Base-by-base conservation (phyloP, 371 early-diverging fungal species). In the Rhizomucor pusillus region DNA sequence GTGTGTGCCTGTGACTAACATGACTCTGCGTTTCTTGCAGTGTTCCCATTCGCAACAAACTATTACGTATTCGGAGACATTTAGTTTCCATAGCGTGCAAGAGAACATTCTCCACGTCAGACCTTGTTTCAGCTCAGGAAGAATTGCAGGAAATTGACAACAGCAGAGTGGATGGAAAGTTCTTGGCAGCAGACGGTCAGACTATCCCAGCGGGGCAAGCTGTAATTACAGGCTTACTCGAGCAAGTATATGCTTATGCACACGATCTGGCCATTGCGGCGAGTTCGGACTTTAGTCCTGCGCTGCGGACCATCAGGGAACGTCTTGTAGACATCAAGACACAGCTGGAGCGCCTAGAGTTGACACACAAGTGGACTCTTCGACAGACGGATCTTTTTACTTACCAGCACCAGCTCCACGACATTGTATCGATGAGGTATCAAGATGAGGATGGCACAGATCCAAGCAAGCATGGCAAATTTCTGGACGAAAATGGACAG, bases 371-470 rank as follows among this genome's bases (percentile, higher is more conserved):
- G 53, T 93, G 93, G 93, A 87, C 88, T 4, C 50, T 89, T 51
- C 83, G 90, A n/a, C 88, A 90, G 62, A 87, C 89, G 1, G 92
- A 92, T 65, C 56, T 94, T 44, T 88, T 89, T 71, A 86, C 85
- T 52, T 87, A 90, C 60, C 90, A 92, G 60, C 84, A 85, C 46
- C 90, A 89, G 56, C 65, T 91, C 47, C 81, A 77, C 46, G 88
- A 90, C 45, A 87, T 91, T 56, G 82, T 87, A 14, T 64, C 71
- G 1, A 67, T 86, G 75, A 75, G 84, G 19, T 71, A 67, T 47
- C 65, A 78, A 34, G 56, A 56, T 11, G 44, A 47, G 7, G 56
- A 67, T 47, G 59, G 57, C 12, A n/a, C n/a, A n/a, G 73, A 69
- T 14, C 7, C 9, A 1, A 47, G 53, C 7, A 52, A 60, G 1